Evolutionary conservation across 1,284 basidiomycete genomes (phyloP).

Genomic region (Blastosporella zonata): DNA sequence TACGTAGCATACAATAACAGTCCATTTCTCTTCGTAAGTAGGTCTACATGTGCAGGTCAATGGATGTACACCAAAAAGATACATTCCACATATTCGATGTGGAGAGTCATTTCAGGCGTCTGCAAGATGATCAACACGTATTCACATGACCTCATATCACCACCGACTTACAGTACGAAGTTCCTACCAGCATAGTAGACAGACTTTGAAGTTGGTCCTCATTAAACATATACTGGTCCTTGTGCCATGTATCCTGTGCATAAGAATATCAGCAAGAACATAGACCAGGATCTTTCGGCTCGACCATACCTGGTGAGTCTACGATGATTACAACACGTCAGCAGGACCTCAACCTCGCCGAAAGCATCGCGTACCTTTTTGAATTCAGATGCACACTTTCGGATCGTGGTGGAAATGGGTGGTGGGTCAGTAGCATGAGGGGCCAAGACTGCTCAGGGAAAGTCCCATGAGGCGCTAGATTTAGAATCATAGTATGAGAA

Average conservation of each 20-base stretch:
- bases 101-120: conserved; percentile 25
- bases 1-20: no score
- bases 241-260: conserved; percentile 83
- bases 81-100: neutral
- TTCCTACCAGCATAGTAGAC: conserved; percentile 87
- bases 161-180: conserved; percentile 77
- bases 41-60: neutral
- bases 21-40: no score
- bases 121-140: conserved; percentile 12
- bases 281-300: conserved; percentile 7
- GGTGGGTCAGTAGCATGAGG: conserved; percentile 87
- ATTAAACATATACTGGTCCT: conserved; percentile 86
- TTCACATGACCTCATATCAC: neutral
- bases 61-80: neutral
- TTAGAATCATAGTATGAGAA: conserved; percentile 21
- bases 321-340: conserved; percentile 14
- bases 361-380: conserved; percentile 60
- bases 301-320: conserved; percentile 66
- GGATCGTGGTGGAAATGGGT: conserved; percentile 89
- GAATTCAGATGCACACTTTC: conserved; percentile 86
- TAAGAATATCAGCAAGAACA: conserved; percentile 10
- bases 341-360: conserved; percentile 2
- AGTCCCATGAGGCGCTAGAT: conserved; percentile 14
- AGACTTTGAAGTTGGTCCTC: conserved; percentile 88
- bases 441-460: conserved; percentile 54